Conservation (phyloP, 2,329 filamentous ascomycete genomes). For the Exophiala mesophila region DNA sequence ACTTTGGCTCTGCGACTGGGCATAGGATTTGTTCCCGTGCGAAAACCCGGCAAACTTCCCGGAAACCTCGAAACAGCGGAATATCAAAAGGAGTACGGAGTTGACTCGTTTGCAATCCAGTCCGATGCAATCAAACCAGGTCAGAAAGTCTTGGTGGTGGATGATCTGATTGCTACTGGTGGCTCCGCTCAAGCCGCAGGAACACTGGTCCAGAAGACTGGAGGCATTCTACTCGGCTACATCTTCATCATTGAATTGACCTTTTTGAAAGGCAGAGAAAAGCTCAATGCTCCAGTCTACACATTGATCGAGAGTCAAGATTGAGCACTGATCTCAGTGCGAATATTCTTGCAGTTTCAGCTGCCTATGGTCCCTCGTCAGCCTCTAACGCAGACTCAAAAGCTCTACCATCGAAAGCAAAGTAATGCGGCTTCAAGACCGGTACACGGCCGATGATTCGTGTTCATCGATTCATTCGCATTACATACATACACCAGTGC, state of each 20-base stretch:
- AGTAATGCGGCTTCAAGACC: too few relatives aligned
- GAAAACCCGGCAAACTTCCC: conserved; percentile 94
- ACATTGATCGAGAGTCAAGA: conserved; percentile 69
- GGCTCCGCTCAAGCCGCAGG: conserved; percentile 87
- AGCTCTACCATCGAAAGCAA: too few relatives aligned
- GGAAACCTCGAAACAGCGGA: conserved; percentile 78
- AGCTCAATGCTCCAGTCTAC: conserved; percentile 76
- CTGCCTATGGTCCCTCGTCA: too few relatives aligned
- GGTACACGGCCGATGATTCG: too few relatives aligned
- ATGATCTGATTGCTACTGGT: conserved; percentile 97
- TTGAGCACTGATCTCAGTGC: too few relatives aligned
- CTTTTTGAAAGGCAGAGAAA: conserved; percentile 84
- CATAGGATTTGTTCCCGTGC: conserved; percentile 83
- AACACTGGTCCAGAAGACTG: conserved; percentile 77
- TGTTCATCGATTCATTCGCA: too few relatives aligned
- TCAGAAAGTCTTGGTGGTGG: conserved; percentile 86
- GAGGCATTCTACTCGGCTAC: conserved; percentile 80
- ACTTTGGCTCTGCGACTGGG: conserved; percentile 77
- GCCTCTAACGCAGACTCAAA: too few relatives aligned
- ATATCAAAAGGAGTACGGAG: conserved; percentile 94
- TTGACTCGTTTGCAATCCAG: conserved; percentile 96
- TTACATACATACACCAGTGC: too few relatives aligned
- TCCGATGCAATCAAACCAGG: conserved; percentile 74
- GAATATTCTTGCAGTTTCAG: too few relatives aligned
- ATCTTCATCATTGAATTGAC: conserved; percentile 94